These are phyloP conservation scores for Neospermospora avenae DNA, from an alignment of 2,329 filamentous ascomycete species.

Conservation along the genomic window DNA sequence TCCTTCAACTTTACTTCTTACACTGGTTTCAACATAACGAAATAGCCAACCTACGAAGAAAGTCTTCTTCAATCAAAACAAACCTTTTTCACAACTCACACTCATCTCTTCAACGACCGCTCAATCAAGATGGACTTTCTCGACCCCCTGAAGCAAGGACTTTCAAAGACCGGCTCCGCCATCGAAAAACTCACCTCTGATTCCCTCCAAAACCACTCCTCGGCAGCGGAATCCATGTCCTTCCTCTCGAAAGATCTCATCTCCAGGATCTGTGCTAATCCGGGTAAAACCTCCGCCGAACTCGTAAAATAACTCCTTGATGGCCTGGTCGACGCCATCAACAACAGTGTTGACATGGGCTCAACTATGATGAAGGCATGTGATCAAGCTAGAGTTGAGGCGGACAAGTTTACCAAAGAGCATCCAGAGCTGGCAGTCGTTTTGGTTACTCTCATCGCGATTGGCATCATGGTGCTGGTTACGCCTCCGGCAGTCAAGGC, in stretches of 20 bases:
- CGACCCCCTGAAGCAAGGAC: neutral
- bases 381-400: neutral
- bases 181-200: slow-evolving; percentile 1
- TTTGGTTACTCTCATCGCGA: slow-evolving; percentile 10
- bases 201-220: slow-evolving; percentile 1
- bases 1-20: too few relatives aligned
- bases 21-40: neutral
- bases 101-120: neutral
- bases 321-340: slow-evolving; percentile 5
- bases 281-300: neutral
- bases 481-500: slow-evolving; percentile 14
- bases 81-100: neutral
- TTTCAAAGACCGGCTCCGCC: neutral
- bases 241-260: neutral
- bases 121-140: neutral
- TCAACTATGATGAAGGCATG: slow-evolving; percentile 14
- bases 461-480: slow-evolving; percentile 10
- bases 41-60: neutral
- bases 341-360: neutral
- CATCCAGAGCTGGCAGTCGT: slow-evolving; percentile 9
- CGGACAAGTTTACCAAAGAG: slow-evolving; percentile 4
- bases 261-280: neutral
- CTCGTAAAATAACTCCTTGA: slow-evolving; percentile 11
- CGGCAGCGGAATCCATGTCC: neutral
- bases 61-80: too few relatives aligned